Base-by-base conservation (phyloP, 140 eudicot genomes). In the Anethum foeniculum region DNA sequence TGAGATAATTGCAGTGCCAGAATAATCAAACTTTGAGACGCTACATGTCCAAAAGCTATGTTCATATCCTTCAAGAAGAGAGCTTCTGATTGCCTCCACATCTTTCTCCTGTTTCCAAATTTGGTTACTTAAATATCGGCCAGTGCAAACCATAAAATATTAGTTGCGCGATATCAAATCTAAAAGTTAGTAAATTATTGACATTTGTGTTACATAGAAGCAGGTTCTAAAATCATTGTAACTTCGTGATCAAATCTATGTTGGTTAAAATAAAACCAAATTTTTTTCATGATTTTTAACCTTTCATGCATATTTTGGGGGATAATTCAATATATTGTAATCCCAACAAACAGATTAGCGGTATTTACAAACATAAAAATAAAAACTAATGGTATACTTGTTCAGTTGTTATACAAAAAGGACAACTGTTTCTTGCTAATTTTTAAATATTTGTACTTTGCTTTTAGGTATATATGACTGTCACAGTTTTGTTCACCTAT, bases 11-110 rank as follows among this genome's bases (percentile, higher is more conserved):
- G 97, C 90, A 79, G 98, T 90, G 43, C 98, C 98, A 67, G 98
- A 90, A 84, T 94, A 94, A 28, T 95, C 96, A 80, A 88, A 93
- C 80, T 92, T 94, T 21, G 97, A 86, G 82, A 85, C 84, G 76
- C 98, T 92, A 85, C 98, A 94, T 52, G 98, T 89, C 96, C 96
- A 94, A 85, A 85, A 94, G 89, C 97, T 90, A 81, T 88, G 81
- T 36, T 87, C 89, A 82, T 89, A 94, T 75, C 96, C 98, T 84
- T 94, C 93, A 19, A 92, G 82, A 76, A 94, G 96, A 80, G 83
- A 54, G 67, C 86, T 79, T 74, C 85, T 86, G 80, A 94, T 88
- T 77, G 90, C 89, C 82, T 92, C 96, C 28, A 92, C 96, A 88
- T 92, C 93, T 86, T 90, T 89, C 85, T 94, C 97, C 98, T 94